Percentiles rank a stretch among this genome's conserved stretches.
These are phyloP conservation scores for Rhododendron ferrugineum DNA, from an alignment of 148 eudicot species.

Conservation along the genomic window DNA sequence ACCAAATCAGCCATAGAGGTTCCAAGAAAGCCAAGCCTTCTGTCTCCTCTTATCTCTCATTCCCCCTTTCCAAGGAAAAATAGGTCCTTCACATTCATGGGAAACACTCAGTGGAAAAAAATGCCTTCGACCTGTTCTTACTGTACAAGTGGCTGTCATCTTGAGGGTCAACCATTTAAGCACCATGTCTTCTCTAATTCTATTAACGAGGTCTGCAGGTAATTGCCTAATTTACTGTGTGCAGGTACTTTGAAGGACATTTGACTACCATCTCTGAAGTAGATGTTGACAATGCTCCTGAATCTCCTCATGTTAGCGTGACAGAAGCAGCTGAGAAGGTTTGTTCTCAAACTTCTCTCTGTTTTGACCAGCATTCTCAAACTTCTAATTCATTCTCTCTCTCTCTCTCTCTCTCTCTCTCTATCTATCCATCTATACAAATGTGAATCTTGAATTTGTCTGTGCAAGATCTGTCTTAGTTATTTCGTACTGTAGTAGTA, in stretches of 20 bases:
- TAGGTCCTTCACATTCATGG: neutral
- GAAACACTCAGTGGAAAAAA: neutral
- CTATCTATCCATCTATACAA: neutral
- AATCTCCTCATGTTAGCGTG: constrained; percentile 40
- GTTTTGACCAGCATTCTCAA: neutral
- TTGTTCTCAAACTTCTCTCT: neutral
- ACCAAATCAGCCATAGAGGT: neutral
- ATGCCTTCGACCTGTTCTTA: neutral
- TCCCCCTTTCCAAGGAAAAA: neutral
- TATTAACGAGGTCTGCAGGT: neutral
- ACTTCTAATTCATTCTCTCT: neutral
- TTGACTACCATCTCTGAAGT: constrained; percentile 61
- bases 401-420: neutral
- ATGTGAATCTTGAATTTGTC: neutral
- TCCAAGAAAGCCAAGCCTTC: neutral
- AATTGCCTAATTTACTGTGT: neutral
- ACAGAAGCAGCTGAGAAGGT: constrained; percentile 77
- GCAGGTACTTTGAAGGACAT: constrained; percentile 91
- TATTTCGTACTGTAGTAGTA: neutral
- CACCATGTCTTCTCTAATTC: neutral
- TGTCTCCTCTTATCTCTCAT: neutral
- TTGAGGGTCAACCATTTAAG: neutral
- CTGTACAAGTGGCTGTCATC: neutral
- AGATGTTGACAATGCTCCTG: constrained; percentile 44
- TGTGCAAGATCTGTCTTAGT: neutral